A percentile compares a stretch with the other conserved stretches of the same genome.
These are phyloP conservation scores for Clavispora phyllophila DNA, from an alignment of 805 yeast species.

Conservation along the genomic window DNA sequence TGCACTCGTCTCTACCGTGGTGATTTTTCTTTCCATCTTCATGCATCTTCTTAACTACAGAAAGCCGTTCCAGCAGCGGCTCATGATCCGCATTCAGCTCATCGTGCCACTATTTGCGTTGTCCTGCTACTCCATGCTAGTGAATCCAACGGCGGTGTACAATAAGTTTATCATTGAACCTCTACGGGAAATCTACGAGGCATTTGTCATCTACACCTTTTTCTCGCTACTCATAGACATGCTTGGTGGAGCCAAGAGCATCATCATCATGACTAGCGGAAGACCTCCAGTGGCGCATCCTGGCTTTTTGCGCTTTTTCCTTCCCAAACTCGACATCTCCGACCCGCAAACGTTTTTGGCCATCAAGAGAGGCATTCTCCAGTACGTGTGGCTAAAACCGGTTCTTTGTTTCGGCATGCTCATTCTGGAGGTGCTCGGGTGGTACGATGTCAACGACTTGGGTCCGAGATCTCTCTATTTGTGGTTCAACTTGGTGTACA, in stretches of 20 bases:
- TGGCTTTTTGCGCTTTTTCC: conserved; percentile 45
- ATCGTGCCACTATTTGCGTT: conserved; percentile 79
- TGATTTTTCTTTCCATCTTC: conserved; percentile 21
- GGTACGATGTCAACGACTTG: conserved; percentile 48
- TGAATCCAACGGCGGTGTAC: conserved; percentile 35
- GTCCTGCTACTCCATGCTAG: conserved; percentile 58
- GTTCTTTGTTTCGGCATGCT: conserved; percentile 57
- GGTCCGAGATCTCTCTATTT: conserved; percentile 48
- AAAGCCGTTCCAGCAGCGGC: conserved; percentile 82
- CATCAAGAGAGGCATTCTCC: conserved; percentile 82
- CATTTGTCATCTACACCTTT: conserved; percentile 91
- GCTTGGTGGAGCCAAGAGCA: conserved; percentile 88
- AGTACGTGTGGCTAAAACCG: conserved; percentile 94
- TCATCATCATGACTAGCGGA: conserved; percentile 67
- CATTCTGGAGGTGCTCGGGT: conserved; percentile 41
- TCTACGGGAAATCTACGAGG: conserved; percentile 85
- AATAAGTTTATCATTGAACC: conserved; percentile 59
- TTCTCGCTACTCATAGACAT: conserved; percentile 75
- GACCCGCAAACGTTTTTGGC: conserved; percentile 76
- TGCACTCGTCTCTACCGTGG: conserved; percentile 18
- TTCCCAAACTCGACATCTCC: conserved; percentile 68
- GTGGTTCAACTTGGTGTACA: conserved; percentile 68
- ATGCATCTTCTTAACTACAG: conserved; percentile 60
- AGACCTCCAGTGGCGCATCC: conserved; percentile 67
- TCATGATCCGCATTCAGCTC: conserved; percentile 74